Conservation (phyloP, 208 protist genomes). For the Leishmania braziliensis region DNA sequence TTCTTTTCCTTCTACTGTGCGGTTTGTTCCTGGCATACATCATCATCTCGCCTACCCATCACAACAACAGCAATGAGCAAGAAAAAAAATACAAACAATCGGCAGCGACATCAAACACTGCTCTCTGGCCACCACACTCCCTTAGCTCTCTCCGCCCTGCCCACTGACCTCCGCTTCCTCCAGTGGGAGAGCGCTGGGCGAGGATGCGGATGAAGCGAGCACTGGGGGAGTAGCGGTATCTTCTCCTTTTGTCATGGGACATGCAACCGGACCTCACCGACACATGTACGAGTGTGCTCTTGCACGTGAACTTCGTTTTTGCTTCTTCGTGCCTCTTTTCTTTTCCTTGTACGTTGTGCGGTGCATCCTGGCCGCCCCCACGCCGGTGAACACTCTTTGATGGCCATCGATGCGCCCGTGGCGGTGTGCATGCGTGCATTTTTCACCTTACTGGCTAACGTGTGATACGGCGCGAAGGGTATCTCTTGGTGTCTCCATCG, state of each 20-base stretch:
- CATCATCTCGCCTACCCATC: background rate
- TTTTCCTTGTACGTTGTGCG: background rate
- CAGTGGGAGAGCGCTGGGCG: background rate
- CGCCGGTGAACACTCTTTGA: background rate
- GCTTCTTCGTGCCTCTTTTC: background rate
- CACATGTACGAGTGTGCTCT: background rate
- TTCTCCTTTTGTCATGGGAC: background rate
- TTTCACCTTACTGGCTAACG: background rate
- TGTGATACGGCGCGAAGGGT: background rate
- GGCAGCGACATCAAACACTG: background rate
- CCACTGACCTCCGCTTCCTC: background rate
- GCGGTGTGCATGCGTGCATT: background rate
- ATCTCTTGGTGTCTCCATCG: background rate
- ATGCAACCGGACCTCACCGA: background rate
- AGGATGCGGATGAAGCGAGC: no score
- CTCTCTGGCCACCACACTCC: background rate
- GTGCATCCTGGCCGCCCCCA: background rate
- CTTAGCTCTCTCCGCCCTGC: background rate
- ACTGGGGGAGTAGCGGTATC: background rate
- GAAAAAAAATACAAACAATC: background rate
- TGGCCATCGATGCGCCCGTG: background rate
- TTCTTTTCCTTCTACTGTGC: background rate
- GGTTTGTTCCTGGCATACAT: background rate
- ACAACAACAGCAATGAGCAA: background rate
- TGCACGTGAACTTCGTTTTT: background rate